Percentiles rank a stretch among this genome's conserved stretches.
Evolutionary conservation across 1,284 basidiomycete genomes (phyloP).

Genomic region (Ceratobasidium sp.): DNA sequence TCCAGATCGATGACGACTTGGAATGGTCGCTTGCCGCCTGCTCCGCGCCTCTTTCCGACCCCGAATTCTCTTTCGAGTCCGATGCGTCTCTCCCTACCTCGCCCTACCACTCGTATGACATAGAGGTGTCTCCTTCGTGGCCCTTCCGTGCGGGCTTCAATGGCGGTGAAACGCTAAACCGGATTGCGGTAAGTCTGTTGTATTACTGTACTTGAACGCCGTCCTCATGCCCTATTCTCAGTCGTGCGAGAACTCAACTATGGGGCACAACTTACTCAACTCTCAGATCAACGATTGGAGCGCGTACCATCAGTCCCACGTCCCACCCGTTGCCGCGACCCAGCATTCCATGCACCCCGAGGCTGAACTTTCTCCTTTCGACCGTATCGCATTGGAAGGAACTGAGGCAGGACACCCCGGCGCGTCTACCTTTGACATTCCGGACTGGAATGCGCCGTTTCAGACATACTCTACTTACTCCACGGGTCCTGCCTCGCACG

Average conservation of each 20-base stretch:
- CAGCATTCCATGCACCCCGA: not conserved
- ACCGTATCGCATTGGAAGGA: conserved; percentile 13
- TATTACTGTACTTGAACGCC: not conserved
- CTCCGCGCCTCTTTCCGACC: conserved; percentile 3
- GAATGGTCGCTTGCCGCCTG: conserved; percentile 18
- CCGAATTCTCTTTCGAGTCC: conserved; percentile 12
- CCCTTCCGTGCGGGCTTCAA: conserved; percentile 15
- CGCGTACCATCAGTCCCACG: conserved; percentile 4
- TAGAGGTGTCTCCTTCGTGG: not conserved
- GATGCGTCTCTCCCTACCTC: conserved; percentile 4
- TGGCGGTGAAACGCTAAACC: conserved; percentile 1
- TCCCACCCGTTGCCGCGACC: not conserved
- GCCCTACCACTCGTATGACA: not conserved
- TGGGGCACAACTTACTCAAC: not conserved
- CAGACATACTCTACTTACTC: not conserved
- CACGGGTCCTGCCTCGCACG: not conserved
- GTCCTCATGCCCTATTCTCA: not conserved
- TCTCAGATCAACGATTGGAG: conserved; percentile 3
- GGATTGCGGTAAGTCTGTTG: conserved; percentile 13
- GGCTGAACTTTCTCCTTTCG: conserved; percentile 21
- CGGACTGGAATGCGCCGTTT: not conserved
- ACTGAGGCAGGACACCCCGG: not conserved
- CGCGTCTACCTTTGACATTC: not conserved
- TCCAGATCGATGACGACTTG: not conserved
- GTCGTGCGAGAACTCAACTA: conserved; percentile 2